phyloP scores from a whole-genome alignment of 2,329 filamentous ascomycete genomes.

The Aureobasidium namibiae region DNA sequence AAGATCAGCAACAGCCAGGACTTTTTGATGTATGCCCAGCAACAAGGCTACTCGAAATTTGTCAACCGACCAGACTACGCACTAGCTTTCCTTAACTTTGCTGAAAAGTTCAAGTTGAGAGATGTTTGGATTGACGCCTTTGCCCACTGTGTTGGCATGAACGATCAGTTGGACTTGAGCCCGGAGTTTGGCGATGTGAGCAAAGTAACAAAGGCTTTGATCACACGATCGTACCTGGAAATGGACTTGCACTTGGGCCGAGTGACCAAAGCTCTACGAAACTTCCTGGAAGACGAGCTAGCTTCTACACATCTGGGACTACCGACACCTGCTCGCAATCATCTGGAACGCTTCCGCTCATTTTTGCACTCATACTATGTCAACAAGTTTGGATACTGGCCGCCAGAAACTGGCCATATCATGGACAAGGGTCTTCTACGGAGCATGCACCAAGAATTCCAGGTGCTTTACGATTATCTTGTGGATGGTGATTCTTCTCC shows the following conservation, averaged over 20 bases:
- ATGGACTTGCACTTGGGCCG: conserved; percentile 56
- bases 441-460: conserved; percentile 61
- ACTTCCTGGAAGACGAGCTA: conserved; percentile 64
- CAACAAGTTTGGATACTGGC: conserved; percentile 62
- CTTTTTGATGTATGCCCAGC: conserved; percentile 49
- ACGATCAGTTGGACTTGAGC: conserved; percentile 48
- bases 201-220: conserved; percentile 54
- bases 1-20: conserved; percentile 16
- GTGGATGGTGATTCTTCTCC: conserved; percentile 50
- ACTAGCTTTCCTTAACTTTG: conserved; percentile 57
- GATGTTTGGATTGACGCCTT: conserved; percentile 68
- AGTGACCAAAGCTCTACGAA: conserved; percentile 52
- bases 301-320: conserved; percentile 59
- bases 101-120: conserved; percentile 55
- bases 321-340: conserved; percentile 50
- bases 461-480: conserved; percentile 61
- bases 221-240: conserved; percentile 54
- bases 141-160: conserved; percentile 72
- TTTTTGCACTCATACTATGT: conserved; percentile 61
- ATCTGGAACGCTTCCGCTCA: conserved; percentile 64
- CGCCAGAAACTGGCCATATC: conserved; percentile 45
- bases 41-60: conserved; percentile 62
- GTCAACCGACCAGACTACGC: conserved; percentile 59
- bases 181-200: conserved; percentile 48
- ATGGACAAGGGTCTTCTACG: conserved; percentile 53